Base-by-base conservation (phyloP, 129 eudicot species). In the Pittosporum tobira region DNA sequence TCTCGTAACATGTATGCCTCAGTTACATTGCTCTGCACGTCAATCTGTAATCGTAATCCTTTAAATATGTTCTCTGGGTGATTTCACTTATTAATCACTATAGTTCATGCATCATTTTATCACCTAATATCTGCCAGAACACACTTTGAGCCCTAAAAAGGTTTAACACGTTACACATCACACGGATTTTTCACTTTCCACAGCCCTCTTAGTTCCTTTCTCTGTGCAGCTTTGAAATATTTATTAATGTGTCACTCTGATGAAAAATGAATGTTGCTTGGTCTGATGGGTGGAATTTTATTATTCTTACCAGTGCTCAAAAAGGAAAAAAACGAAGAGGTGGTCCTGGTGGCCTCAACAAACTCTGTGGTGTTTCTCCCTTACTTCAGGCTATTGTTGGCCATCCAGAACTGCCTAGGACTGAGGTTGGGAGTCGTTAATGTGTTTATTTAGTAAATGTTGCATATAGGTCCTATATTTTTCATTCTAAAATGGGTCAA, bases 331-430 rank as follows among this genome's bases (percentile, higher is more conserved):
- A 74, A 51, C 70, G 77, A 56, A 81, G 80, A 73, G 88, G 88
- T 49, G 88, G 88, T 6, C 80, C 88, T 29, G 88, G 88, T 42
- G 88, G 88, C n/a, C 65, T 77, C 24, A 81, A 77, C 66, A 81
- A 81, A 63, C 77, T 77, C 3, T 81, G 88, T 56, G 80, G 83
- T 25, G 88, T 81, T 54, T 69, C 88, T 56, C 88, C 83, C 58
- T 71, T 65, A 57, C 88, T 81, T n/a, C 80, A 81, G 70, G 46
- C 78, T 40, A 77, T 81, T 47, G 88, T 76, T 45, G 83, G 88
- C 29, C 77, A 70, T 59, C 75, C 83, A 40, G 61, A 77, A 40
- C 0, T 81, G 68, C 75, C 87, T 4, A 81, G 87, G 65, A 81
- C 87, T 48, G 87, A 81, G 82, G 87, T 81, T 22, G 26, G 42